Evolutionary conservation across 768 basidiomycete species (phyloP).

Genomic region (Rhodotorula kratochvilovae): DNA sequence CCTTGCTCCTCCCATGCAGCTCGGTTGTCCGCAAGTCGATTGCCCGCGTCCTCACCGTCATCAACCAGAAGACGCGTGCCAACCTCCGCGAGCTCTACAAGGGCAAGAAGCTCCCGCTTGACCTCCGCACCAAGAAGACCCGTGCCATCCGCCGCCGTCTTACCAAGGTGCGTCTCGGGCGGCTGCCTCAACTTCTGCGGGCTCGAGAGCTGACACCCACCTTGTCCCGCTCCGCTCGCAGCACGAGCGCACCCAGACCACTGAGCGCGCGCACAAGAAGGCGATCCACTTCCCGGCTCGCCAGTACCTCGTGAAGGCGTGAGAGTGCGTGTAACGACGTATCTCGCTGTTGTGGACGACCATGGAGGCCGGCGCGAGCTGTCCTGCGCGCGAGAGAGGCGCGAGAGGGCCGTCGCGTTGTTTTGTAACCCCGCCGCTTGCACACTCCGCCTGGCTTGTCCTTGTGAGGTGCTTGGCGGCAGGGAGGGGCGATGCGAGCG

Average conservation of each 20-base stretch:
- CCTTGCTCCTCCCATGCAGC: constrained; percentile 51
- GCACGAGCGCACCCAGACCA: constrained; percentile 81
- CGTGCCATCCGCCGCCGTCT: constrained; percentile 94
- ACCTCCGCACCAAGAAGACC: constrained; percentile 96
- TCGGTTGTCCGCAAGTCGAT: constrained; percentile 96
- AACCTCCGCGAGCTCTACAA: constrained; percentile 98
- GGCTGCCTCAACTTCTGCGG: background rate
- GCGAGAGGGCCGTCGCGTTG: too few species aligned
- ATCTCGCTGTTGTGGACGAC: background rate
- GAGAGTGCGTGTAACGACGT: background rate
- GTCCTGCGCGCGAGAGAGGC: too few species aligned
- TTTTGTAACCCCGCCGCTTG: too few species aligned
- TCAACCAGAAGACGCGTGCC: constrained; percentile 95
- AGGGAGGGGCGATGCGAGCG: too few species aligned
- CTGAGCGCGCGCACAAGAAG: constrained; percentile 61
- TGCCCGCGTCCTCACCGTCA: constrained; percentile 95
- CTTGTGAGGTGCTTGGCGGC: too few species aligned
- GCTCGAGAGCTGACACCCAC: background rate
- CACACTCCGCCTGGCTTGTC: too few species aligned
- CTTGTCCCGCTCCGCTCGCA: constrained; percentile 45
- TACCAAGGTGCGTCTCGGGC: constrained; percentile 62
- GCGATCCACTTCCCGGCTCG: constrained; percentile 44
- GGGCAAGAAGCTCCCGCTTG: constrained; percentile 90
- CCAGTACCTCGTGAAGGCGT: constrained; percentile 86
- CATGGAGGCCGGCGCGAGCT: too few species aligned